Base-by-base conservation (phyloP, 1,284 basidiomycete species). In the Cryptococcus sp. region DNA sequence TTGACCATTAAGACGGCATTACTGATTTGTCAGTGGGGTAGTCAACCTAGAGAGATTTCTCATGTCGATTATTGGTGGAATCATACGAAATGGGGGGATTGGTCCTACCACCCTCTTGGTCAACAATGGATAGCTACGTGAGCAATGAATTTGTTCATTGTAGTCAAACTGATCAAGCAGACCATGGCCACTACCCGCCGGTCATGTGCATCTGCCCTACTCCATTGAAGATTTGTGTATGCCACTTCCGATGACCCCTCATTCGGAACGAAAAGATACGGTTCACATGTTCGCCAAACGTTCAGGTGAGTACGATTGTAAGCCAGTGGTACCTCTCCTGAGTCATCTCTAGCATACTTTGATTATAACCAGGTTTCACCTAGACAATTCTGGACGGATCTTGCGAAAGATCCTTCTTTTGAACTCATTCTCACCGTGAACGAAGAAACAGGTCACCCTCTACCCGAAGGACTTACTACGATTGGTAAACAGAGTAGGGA, bases 261-360 rank as follows among this genome's bases (percentile, higher is more conserved):
- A 58, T n/a, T 58, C 53, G 3, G 58, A 68, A 35, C 58, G 71
- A 33, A 52, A 62, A 14, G 58, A 72, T 44, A 51, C 61, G 13
- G 67, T 71, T 5, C 59, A 76, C 33, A 59, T 77, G 30, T 59
- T 75, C 31, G 72, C 70, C 50, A 76, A 77, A 53, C 59, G 65
- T 36, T 70, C 68, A 5, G 50, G 64, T 61, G 56, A 64, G 62
- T 66, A 33, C 30, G 23, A 23, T 23, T 23, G 23, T 23, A 23
- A 23, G 23, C 33, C 8, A 3, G n/a, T 23, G 23, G 13, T 38
- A 30, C 46, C 41, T 35, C 30, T 15, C 52, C 14, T 23, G 23
- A 23, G 23, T 23, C 23, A 23, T 23, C 47, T 50, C 2, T 48
- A 65, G 63, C 57, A 5, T 68, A 68, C 57, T 68, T 68, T 48